These are phyloP conservation scores for Microascus cirrosus DNA, from an alignment of 2,329 filamentous ascomycete genomes.

Conservation along the genomic window DNA sequence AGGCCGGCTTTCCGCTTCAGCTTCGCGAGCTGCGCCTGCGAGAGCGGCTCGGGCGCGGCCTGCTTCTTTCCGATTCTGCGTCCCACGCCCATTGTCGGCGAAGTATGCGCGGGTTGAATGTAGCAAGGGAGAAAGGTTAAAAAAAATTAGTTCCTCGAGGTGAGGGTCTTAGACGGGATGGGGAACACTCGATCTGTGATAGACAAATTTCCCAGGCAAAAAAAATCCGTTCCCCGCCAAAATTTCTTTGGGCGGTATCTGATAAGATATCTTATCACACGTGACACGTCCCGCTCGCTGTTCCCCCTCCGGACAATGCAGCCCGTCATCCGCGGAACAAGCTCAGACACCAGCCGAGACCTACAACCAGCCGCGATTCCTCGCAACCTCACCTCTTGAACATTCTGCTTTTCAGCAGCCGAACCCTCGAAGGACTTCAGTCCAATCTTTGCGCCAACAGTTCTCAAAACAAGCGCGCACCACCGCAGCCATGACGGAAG, in stretches of 20 bases:
- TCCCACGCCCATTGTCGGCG: constrained; percentile 66
- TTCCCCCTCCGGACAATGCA: neutral
- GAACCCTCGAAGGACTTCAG: neutral
- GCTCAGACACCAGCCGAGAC: too few relatives aligned
- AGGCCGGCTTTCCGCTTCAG: constrained; percentile 76
- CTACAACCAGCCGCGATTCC: too few relatives aligned
- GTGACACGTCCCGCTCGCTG: neutral
- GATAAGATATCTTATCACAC: constrained; percentile 6
- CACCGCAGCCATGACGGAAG: constrained; percentile 56
- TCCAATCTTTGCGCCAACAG: neutral
- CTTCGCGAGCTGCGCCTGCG: constrained; percentile 67
- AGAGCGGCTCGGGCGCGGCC: constrained; percentile 71
- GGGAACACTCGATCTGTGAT: neutral
- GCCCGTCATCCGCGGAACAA: too few relatives aligned
- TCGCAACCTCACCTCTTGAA: neutral
- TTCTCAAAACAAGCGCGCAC: neutral
- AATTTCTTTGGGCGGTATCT: constrained; percentile 22
- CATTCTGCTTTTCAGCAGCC: neutral
- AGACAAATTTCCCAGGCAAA: constrained; percentile 5
- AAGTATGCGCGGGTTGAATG: neutral
- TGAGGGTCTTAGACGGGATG: neutral
- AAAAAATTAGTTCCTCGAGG: neutral
- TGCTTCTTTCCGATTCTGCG: constrained; percentile 95
- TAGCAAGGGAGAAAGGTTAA: neutral
- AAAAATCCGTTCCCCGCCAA: constrained; percentile 20